These are phyloP conservation scores for Dalbergia cultrata DNA, from an alignment of 306 rosid genomes.

Conservation along the genomic window DNA sequence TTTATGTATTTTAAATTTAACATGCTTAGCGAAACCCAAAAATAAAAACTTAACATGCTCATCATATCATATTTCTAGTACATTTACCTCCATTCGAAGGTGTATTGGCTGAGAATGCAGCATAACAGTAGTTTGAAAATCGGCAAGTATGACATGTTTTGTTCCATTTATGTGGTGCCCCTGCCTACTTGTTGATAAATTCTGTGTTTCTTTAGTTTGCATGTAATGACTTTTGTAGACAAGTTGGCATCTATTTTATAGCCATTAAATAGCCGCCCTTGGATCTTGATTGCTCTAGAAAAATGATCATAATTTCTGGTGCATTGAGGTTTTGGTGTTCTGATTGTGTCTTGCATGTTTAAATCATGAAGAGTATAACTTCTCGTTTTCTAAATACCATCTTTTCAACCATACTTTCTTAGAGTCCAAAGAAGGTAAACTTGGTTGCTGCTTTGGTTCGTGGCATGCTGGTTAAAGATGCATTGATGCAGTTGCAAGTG, in stretches of 20 bases:
- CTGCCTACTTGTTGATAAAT: background rate
- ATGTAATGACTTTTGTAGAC: constrained; percentile 13
- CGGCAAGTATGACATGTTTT: background rate
- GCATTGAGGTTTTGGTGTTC: background rate
- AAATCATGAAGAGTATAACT: background rate
- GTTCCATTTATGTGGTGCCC: constrained; percentile 5
- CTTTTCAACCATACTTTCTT: constrained; percentile 32
- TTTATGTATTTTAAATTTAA: background rate
- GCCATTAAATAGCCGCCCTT: constrained; percentile 29
- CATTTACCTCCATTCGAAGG: too few species aligned
- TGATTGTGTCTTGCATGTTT: constrained; percentile 12
- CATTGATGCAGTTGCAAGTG: constrained; percentile 88
- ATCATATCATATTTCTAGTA: constrained; percentile 27
- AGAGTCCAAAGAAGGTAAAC: constrained; percentile 98
- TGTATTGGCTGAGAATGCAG: background rate
- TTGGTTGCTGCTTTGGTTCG: constrained; percentile 94
- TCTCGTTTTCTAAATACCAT: background rate
- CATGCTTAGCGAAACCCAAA: too few species aligned
- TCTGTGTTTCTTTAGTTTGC: constrained; percentile 1
- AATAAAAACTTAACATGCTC: too few species aligned
- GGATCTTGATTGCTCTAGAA: constrained; percentile 21
- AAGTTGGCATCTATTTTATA: constrained; percentile 9
- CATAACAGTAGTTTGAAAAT: background rate
- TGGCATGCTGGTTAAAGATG: constrained; percentile 99
- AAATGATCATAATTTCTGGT: constrained; percentile 12